Evolutionary conservation across 371 early-diverging fungal genomes (phyloP).

Genomic region (Rhizomucor pusillus): DNA sequence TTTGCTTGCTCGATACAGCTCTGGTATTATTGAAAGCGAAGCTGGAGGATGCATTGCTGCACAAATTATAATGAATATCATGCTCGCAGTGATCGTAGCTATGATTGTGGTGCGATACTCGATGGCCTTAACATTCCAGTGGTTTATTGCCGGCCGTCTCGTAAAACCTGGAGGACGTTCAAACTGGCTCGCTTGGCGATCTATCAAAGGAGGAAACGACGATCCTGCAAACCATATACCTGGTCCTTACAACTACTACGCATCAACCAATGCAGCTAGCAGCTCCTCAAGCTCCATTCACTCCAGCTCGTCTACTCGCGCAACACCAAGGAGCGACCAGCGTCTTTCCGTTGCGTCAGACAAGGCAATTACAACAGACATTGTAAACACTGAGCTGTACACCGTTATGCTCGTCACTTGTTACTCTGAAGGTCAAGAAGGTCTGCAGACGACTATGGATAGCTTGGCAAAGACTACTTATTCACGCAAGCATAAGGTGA

Average conservation of each 20-base stretch:
- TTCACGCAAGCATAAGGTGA: slow-evolving; percentile 54
- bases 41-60: slow-evolving; percentile 58
- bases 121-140: slow-evolving; percentile 62
- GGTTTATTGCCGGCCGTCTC: slow-evolving; percentile 51
- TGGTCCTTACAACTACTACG: slow-evolving; percentile 43
- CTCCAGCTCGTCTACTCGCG: slow-evolving; percentile 2
- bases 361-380: slow-evolving; percentile 20
- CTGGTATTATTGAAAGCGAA: slow-evolving; percentile 50
- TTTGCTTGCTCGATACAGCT: slow-evolving; percentile 35
- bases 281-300: neutral
- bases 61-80: slow-evolving; percentile 44
- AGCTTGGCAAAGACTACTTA: slow-evolving; percentile 74
- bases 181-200: slow-evolving; percentile 51
- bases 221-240: slow-evolving; percentile 48
- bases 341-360: neutral
- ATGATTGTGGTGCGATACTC: slow-evolving; percentile 52
- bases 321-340: neutral
- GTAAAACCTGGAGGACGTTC: slow-evolving; percentile 50
- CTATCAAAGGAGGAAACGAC: slow-evolving; percentile 44
- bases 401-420: slow-evolving; percentile 69
- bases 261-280: slow-evolving; percentile 1
- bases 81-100: slow-evolving; percentile 42
- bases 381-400: slow-evolving; percentile 46
- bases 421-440: slow-evolving; percentile 79
- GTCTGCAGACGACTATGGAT: slow-evolving; percentile 78